These are phyloP conservation scores for Eimeria acervulina DNA, from an alignment of 169 alveolate species.

Conservation along the genomic window DNA sequence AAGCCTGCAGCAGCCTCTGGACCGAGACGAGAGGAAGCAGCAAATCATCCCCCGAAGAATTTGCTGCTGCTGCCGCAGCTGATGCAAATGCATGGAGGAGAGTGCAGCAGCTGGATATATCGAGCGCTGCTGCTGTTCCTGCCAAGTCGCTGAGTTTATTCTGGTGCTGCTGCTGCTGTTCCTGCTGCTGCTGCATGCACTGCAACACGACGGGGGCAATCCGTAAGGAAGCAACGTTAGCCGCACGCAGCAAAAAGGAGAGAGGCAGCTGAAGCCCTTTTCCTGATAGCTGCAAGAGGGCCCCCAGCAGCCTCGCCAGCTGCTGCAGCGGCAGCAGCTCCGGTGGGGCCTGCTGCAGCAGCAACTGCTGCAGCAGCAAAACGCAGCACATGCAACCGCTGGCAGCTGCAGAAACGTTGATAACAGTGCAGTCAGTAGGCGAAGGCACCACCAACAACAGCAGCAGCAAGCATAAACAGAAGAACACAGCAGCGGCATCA, in stretches of 20 bases:
- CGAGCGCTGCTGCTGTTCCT: constrained; percentile 15
- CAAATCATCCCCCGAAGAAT: background rate
- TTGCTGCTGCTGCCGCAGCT: constrained; percentile 16
- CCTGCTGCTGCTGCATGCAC: constrained; percentile 17
- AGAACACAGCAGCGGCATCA: background rate
- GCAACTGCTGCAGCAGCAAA: constrained; percentile 55
- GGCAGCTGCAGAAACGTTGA: background rate
- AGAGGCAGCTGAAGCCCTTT: background rate
- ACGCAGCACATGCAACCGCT: background rate
- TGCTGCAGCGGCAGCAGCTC: background rate
- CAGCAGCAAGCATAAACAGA: background rate
- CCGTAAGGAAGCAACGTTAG: background rate
- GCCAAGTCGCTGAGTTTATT: background rate
- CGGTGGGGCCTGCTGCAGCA: constrained; percentile 47
- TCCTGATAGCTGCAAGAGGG: background rate
- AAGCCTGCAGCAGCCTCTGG: constrained; percentile 13
- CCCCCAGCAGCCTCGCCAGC: constrained; percentile 57
- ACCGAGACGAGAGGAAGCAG: background rate
- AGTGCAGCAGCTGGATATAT: constrained; percentile 22
- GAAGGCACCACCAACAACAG: constrained; percentile 41
- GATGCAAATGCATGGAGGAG: constrained; percentile 50
- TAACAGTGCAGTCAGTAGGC: background rate
- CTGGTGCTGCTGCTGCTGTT: constrained; percentile 29
- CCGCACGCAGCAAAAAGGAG: background rate
- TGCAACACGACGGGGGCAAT: constrained; percentile 25